Evolutionary conservation across 1,139 yeast genomes (phyloP), one percentile per base, ranked within the genome.

Genomic region (Debaryomyces singareniensis): DNA sequence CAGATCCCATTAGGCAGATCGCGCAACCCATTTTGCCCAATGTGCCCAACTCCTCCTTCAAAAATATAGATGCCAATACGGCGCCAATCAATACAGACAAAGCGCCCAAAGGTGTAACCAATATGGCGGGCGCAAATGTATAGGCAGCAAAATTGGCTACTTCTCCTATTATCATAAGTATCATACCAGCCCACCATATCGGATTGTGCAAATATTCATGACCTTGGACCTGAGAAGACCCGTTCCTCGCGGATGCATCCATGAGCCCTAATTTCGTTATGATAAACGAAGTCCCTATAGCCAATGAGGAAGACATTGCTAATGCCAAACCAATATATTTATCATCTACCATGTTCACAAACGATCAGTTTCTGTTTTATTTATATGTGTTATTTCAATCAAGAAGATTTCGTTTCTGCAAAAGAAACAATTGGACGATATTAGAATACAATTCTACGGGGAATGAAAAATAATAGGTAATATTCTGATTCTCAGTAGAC

Each of bases 1-100:
- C 86, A 2, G 94, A 79, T 1, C 96, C 96, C 55, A 86, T 69
- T 32, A 86, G 59, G 54, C 96, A 86, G 32, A 85, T 82, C 22
- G 95, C 94, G 61, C 96, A 87, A 2, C 96, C 96, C 78, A 87
- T 74, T 53, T 81, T 83, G n/a, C 96, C 96, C 47, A 86, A 63
- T 4, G 83, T 73, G 1, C 96, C 96, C 40, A 86, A 70, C 49
- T 84, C 93, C 54, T 86, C 96, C 49, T 83, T 81, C 40, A 86
- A 63, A 49, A 86, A 84, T 4, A 86, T 55, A 3, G 95, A 82
- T 0, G 96, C 96, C 40, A 86, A 63, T 7, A 86, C 86, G 2
- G 96, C 95, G 11, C 91, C 96, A 38, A 86, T 86, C 40, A 86
- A 84, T 21, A 86, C 96, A 2, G 89, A 78, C 22, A 86, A 62